phyloP scores from a whole-genome alignment of 2,329 filamentous ascomycete species.

The Achaetomium macrosporum region DNA sequence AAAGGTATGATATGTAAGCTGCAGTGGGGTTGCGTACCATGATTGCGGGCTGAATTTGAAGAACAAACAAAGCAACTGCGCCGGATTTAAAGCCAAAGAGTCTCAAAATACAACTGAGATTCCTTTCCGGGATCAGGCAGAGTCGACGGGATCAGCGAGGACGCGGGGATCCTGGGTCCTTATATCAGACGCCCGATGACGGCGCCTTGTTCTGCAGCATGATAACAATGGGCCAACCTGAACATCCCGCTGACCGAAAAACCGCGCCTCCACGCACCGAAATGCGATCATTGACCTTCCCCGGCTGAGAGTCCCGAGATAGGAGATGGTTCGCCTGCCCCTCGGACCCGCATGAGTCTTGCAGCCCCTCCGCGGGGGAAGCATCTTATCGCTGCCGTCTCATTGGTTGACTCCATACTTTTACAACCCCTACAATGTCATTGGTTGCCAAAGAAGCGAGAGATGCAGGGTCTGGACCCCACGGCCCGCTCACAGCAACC shows the following conservation, averaged over 20 bases:
- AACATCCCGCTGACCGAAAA: neutral
- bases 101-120: neutral
- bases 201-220: neutral
- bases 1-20: neutral
- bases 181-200: neutral
- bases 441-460: neutral
- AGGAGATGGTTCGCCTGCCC: neutral
- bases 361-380: conserved; percentile 5
- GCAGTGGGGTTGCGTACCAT: conserved; percentile 7
- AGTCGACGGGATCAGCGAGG: neutral
- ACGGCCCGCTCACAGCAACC: neutral
- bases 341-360: neutral
- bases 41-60: neutral
- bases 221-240: neutral
- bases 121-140: neutral
- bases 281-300: neutral
- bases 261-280: neutral
- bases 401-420: neutral
- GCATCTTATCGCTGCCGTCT: conserved; percentile 1
- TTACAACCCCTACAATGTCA: conserved; percentile 1
- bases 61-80: neutral
- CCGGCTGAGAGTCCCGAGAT: neutral
- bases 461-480: neutral
- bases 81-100: neutral
- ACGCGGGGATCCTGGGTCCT: neutral